Evolutionary conservation across 1,284 basidiomycete species (phyloP), one percentile per base, ranked within the genome.

Genomic region (Boletus hoseneyae): DNA sequence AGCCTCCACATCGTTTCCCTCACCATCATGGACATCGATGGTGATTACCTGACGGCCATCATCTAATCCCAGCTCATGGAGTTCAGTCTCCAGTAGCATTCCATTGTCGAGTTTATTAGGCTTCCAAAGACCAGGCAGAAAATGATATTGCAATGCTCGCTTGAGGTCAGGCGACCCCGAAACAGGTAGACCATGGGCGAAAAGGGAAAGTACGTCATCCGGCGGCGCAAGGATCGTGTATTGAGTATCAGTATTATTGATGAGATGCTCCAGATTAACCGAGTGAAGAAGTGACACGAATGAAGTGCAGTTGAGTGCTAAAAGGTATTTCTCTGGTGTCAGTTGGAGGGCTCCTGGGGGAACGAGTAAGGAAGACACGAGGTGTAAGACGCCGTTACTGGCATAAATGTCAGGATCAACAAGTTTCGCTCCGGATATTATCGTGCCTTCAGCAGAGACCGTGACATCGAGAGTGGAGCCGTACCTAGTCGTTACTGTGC

Each of bases 301-400:
- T 27, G 80, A 79, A 0, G 90, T 90, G 65, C 94, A 97, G 62
- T 97, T 93, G 52, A 97, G 78, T 0, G 90, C 82, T 19, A 96
- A 76, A 6, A 97, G 82, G 54, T 85, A 93, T 70, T 99, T 98
- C 72, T 99, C 96, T 6, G 94, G 87, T 1, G 92, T 96, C 39
- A 96, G 73, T 56, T 82, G 77, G 40, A 99, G 80, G 29, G 87
- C 77, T 8, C 81, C 83, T 0, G 80, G 77, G 1, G 93, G 90
- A 12, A 97, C 68, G 12, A 99, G 80, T 19, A 99, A 78, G 12
- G 82, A 79, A 9, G 90, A 89, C 36, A 99, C 79, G 39, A 94
- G 80, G 68, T 99, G 97, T 18, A 98, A 68, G 37, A 98, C 97
- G 42, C 94, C 94, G 58, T 97, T 97, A n/a, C 90, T 86, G 3